A percentile compares a stretch with the other conserved stretches of the same genome.
Conservation (phyloP, 78 protist genomes). For the Dictyostelium intermedium region DNA sequence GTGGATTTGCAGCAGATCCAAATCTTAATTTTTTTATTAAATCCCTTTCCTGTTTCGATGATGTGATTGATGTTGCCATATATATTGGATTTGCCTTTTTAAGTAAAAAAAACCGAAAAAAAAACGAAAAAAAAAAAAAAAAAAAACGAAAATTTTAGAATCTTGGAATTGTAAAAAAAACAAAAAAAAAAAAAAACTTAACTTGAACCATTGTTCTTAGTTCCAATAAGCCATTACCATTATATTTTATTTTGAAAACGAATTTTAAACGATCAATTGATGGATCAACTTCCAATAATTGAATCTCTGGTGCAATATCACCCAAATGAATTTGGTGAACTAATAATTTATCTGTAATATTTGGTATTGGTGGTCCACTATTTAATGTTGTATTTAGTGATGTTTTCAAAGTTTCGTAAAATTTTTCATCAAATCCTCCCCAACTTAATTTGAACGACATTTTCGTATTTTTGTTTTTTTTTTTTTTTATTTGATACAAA, state of each 20-base stretch:
- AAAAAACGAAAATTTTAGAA: background rate
- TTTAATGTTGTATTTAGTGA: conserved; percentile 29
- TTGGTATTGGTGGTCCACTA: conserved; percentile 57
- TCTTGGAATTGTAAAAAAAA: no score
- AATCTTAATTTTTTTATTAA: background rate
- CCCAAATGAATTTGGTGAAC: conserved; percentile 55
- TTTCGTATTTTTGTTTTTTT: background rate
- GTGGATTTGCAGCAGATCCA: conserved; percentile 48
- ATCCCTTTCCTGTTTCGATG: background rate
- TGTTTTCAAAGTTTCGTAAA: conserved; percentile 13
- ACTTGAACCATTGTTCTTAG: conserved; percentile 66
- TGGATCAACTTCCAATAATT: conserved; percentile 56
- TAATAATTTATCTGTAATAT: conserved; percentile 43
- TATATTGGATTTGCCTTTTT: conserved; percentile 48
- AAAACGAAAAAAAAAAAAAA: background rate
- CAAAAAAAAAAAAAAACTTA: background rate
- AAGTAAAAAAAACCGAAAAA: background rate
- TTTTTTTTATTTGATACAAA: background rate
- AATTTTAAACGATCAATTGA: conserved; percentile 58
- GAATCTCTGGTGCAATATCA: conserved; percentile 36
- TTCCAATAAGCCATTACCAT: conserved; percentile 54
- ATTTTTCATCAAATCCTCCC: conserved; percentile 57
- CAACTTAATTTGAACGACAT: conserved; percentile 77
- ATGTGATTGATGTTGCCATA: conserved; percentile 24
- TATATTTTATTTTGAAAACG: conserved; percentile 38